Conservation (phyloP, 495 filamentous ascomycete genomes). For the Lichina pygmaea region DNA sequence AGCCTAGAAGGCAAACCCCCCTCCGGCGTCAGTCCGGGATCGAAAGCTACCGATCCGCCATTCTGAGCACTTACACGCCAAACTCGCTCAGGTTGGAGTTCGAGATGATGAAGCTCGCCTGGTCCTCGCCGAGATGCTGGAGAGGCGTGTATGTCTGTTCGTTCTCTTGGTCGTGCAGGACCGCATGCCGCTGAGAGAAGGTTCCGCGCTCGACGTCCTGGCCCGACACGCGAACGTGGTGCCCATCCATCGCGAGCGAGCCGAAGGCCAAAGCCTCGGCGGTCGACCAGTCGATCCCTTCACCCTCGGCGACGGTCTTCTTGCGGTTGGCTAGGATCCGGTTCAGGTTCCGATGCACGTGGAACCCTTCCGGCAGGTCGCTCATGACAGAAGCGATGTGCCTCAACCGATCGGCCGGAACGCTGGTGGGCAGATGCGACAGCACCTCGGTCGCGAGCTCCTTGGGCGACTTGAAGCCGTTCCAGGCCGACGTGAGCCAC, state of each 20-base stretch:
- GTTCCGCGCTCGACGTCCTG: constrained; percentile 99
- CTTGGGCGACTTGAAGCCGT: constrained; percentile 96
- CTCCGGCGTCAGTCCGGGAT: constrained; percentile 1
- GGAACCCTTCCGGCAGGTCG: constrained; percentile 56
- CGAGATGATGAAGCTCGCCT: constrained; percentile 83
- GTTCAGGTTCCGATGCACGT: constrained; percentile 80
- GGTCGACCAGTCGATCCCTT: constrained; percentile 92
- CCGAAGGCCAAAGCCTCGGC: constrained; percentile 93
- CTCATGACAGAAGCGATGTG: constrained; percentile 58
- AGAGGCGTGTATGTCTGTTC: constrained; percentile 84
- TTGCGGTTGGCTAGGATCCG: constrained; percentile 76
- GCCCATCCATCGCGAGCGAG: constrained; percentile 65
- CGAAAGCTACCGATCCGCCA: background rate
- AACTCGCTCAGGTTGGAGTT: constrained; percentile 95
- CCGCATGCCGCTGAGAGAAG: constrained; percentile 93
- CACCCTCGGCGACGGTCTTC: constrained; percentile 79
- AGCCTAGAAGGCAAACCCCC: constrained; percentile 23
- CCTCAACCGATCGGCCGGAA: constrained; percentile 38
- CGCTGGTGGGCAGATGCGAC: constrained; percentile 70
- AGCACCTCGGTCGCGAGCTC: constrained; percentile 86
- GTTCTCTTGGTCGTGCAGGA: constrained; percentile 87
- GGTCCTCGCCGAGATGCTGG: constrained; percentile 62
- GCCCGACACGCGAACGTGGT: constrained; percentile 88
- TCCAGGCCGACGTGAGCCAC: constrained; percentile 96
- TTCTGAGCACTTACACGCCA: constrained; percentile 30